Conservation (phyloP, 2,329 filamentous ascomycete genomes). For the Fusarium sp. region DNA sequence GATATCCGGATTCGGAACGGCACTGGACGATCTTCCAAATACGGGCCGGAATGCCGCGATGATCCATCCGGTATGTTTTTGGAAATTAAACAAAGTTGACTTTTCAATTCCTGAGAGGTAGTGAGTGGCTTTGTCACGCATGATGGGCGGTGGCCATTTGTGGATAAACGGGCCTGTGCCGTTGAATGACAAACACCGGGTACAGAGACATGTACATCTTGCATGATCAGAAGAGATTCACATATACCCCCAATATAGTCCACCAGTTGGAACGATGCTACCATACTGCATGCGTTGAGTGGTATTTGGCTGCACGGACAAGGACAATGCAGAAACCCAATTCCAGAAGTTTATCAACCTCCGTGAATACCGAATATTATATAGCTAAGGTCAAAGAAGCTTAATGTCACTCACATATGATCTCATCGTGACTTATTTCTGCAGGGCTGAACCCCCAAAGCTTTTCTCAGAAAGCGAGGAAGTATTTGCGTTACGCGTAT, state of each 20-base stretch:
- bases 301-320: background rate
- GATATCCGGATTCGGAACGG: constrained; percentile 27
- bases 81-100: fast-evolving
- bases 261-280: background rate
- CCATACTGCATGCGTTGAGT: background rate
- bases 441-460: no score
- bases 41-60: background rate
- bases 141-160: background rate
- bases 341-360: background rate
- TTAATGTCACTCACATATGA: background rate
- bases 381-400: background rate
- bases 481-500: background rate
- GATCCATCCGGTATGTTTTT: background rate
- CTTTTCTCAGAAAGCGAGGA: fast-evolving
- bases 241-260: constrained; percentile 8
- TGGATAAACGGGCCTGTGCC: background rate
- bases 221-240: background rate
- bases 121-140: background rate
- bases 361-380: background rate
- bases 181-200: fast-evolving
- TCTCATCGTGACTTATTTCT: background rate
- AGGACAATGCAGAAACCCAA: background rate
- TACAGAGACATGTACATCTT: background rate
- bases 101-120: no score
- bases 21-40: background rate